Conservation (phyloP, 2,329 filamentous ascomycete species). For the Diaporthe vexans region DNA sequence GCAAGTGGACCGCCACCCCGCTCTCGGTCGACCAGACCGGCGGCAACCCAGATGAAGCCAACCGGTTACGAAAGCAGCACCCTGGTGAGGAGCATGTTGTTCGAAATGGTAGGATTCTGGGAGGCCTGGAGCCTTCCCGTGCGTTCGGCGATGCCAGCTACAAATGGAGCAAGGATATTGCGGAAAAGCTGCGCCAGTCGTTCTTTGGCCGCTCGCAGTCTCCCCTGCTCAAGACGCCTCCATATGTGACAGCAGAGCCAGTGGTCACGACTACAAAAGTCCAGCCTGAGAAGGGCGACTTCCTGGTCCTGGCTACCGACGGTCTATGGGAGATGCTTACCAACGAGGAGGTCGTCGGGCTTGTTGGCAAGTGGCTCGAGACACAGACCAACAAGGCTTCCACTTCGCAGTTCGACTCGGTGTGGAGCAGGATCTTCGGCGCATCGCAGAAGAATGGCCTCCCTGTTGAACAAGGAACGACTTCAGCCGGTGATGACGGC, state of each 20-base stretch:
- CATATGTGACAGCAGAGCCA: constrained; percentile 97
- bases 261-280: constrained; percentile 94
- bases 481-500: constrained; percentile 67
- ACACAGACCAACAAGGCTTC: constrained; percentile 69
- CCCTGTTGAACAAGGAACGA: constrained; percentile 79
- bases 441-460: constrained; percentile 66
- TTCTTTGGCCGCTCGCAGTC: constrained; percentile 91
- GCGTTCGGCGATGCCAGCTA: constrained; percentile 98
- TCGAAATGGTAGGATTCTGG: constrained; percentile 89
- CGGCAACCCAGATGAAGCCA: constrained; percentile 85
- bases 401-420: constrained; percentile 76
- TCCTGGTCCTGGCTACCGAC: constrained; percentile 95
- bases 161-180: constrained; percentile 92
- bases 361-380: constrained; percentile 98
- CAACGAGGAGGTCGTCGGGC: constrained; percentile 96
- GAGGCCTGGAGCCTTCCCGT: constrained; percentile 90
- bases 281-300: constrained; percentile 90
- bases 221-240: constrained; percentile 86
- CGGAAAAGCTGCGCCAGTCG: constrained; percentile 82
- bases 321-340: constrained; percentile 99
- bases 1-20: constrained; percentile 93
- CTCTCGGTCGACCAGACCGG: constrained; percentile 96
- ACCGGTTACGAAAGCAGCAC: constrained; percentile 86
- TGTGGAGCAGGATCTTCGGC: constrained; percentile 77
- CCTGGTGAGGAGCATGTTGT: constrained; percentile 91